These are phyloP conservation scores for Corylus americana DNA, from an alignment of 306 rosid species.

Conservation along the genomic window DNA sequence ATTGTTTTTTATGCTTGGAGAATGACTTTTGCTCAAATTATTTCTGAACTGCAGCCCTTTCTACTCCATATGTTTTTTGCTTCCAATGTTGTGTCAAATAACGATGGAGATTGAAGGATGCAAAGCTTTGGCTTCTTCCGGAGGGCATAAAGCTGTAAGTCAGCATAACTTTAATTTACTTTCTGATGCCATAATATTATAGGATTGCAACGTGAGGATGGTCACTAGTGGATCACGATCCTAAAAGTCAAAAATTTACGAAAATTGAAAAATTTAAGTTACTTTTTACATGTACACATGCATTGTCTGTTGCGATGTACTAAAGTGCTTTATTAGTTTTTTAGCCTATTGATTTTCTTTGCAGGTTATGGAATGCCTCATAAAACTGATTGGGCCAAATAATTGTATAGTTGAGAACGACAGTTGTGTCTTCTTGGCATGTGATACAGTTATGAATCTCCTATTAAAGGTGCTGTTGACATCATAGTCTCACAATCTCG, in stretches of 20 bases:
- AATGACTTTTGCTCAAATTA: constrained; percentile 26
- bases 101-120: constrained; percentile 82
- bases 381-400: constrained; percentile 50
- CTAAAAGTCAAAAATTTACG: not conserved
- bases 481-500: constrained; percentile 11
- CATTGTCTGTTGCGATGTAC: not conserved
- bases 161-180: not conserved
- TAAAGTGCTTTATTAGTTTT: constrained; percentile 3
- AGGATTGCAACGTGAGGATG: not conserved
- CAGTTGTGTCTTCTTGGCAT: constrained; percentile 72
- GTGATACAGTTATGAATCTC: constrained; percentile 82
- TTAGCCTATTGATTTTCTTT: constrained; percentile 30
- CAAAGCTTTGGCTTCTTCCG: constrained; percentile 58
- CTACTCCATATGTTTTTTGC: constrained; percentile 75
- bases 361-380: constrained; percentile 83
- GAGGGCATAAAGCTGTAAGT: constrained; percentile 79
- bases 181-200: not conserved
- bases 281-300: not conserved
- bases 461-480: constrained; percentile 65
- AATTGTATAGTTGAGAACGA: constrained; percentile 45
- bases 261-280: not conserved
- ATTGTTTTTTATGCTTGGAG: not conserved
- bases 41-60: constrained; percentile 70
- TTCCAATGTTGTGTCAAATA: constrained; percentile 82
- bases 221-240: not conserved